These are phyloP conservation scores for Simmondsia chinensis DNA, from an alignment of 148 eudicot genomes.

Conservation along the genomic window DNA sequence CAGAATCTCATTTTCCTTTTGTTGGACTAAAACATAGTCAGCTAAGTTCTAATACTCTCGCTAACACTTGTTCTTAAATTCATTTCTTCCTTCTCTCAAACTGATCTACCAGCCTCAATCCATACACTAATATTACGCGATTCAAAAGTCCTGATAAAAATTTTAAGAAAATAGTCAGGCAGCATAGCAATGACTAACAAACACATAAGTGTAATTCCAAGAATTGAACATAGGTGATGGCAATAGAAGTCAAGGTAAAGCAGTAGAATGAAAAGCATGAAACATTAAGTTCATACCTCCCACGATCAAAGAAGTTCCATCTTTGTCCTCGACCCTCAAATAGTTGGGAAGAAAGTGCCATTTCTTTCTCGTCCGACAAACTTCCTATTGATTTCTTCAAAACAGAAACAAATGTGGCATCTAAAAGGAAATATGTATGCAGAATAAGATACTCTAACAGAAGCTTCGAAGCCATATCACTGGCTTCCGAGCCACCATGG, in stretches of 20 bases:
- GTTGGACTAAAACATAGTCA: too few relatives aligned
- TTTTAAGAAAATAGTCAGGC: too few relatives aligned
- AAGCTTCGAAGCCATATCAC: constrained; percentile 90
- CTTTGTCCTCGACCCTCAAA: constrained; percentile 24
- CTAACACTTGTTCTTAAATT: too few relatives aligned
- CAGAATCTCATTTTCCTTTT: too few relatives aligned
- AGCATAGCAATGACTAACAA: too few relatives aligned
- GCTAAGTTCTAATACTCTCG: too few relatives aligned
- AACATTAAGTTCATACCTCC: constrained; percentile 33
- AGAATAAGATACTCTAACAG: constrained; percentile 72
- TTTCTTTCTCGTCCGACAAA: constrained; percentile 37
- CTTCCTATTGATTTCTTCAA: constrained; percentile 35
- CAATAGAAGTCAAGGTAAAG: background rate
- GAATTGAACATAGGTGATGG: too few relatives aligned
- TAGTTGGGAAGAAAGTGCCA: constrained; percentile 20
- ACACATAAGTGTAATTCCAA: too few relatives aligned
- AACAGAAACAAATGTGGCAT: constrained; percentile 53
- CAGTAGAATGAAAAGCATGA: background rate
- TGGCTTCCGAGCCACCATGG: constrained; percentile 95
- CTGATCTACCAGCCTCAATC: too few relatives aligned
- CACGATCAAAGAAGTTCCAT: constrained; percentile 26
- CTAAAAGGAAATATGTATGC: constrained; percentile 87
- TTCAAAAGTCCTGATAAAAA: too few relatives aligned
- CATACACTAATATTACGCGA: too few relatives aligned
- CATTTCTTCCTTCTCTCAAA: too few relatives aligned